Percentiles rank a stretch among this genome's conserved stretches.
Evolutionary conservation across 768 basidiomycete species (phyloP).

Genomic region (Pulveroboletus ravenelii): DNA sequence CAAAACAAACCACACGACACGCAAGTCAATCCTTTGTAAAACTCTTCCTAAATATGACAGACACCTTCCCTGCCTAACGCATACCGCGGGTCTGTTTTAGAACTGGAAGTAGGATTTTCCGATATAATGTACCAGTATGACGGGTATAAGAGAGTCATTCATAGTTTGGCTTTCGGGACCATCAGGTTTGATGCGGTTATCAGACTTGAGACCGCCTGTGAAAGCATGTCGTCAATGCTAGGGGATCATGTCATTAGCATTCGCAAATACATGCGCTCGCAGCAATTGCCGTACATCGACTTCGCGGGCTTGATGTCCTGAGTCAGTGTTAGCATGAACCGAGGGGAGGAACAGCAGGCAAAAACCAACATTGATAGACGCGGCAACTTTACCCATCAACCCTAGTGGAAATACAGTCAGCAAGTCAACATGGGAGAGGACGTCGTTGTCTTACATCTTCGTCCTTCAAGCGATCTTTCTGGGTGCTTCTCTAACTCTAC

Average conservation of each 20-base stretch:
- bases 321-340: not conserved
- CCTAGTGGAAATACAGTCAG: slow-evolving; percentile 35
- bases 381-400: slow-evolving; percentile 78
- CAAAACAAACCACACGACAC: not conserved
- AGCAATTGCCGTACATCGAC: slow-evolving; percentile 55
- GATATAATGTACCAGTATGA: not conserved
- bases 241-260: slow-evolving; percentile 6
- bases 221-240: slow-evolving; percentile 80
- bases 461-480: slow-evolving; percentile 55
- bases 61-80: too few species aligned
- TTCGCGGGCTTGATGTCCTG: slow-evolving; percentile 82
- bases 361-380: slow-evolving; percentile 52
- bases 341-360: not conserved
- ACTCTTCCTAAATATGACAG: not conserved
- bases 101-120: not conserved
- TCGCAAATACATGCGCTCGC: not conserved
- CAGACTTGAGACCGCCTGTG: slow-evolving; percentile 59
- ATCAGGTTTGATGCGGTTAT: slow-evolving; percentile 40
- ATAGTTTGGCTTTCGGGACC: slow-evolving; percentile 46
- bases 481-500: slow-evolving; percentile 66
- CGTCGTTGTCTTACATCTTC: slow-evolving; percentile 45
- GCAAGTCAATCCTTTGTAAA: not conserved
- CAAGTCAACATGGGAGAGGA: not conserved
- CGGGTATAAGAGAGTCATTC: not conserved
- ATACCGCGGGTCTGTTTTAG: not conserved